phyloP scores from a whole-genome alignment of 2,329 filamentous ascomycete species.

The Claviceps sp. region DNA sequence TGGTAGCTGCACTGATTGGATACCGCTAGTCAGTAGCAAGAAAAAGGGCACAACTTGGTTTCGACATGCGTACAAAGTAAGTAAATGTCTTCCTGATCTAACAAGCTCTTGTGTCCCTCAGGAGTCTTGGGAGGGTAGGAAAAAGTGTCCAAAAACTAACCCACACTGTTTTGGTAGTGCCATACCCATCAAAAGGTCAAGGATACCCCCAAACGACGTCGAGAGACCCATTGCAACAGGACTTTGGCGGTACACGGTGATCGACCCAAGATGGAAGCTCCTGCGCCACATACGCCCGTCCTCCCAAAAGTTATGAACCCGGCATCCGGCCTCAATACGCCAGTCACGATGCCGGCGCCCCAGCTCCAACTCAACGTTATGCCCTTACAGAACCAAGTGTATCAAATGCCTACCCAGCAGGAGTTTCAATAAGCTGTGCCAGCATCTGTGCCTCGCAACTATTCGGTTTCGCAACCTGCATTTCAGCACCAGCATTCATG shows the following conservation, averaged over 20 bases:
- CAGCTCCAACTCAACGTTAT: constrained; percentile 5
- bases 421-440: neutral
- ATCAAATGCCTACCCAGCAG: neutral
- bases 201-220: constrained; percentile 53
- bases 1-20: constrained; percentile 68
- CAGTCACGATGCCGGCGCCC: constrained; percentile 3
- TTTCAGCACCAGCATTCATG: neutral
- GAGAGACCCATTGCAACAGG: constrained; percentile 38
- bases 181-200: constrained; percentile 61
- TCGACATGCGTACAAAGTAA: constrained; percentile 74
- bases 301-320: constrained; percentile 14
- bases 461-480: neutral
- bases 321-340: constrained; percentile 8
- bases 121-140: constrained; percentile 3
- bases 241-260: constrained; percentile 26
- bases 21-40: constrained; percentile 70
- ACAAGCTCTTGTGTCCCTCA: neutral
- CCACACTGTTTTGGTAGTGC: constrained; percentile 31
- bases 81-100: constrained; percentile 6
- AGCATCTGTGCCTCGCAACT: neutral
- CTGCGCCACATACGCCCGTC: constrained; percentile 18
- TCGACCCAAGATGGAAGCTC: constrained; percentile 33
- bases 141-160: neutral
- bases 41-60: constrained; percentile 93
- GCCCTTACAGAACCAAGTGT: constrained; percentile 3